Base-by-base conservation (phyloP, 768 basidiomycete species). In the Macrocybe gigantea region DNA sequence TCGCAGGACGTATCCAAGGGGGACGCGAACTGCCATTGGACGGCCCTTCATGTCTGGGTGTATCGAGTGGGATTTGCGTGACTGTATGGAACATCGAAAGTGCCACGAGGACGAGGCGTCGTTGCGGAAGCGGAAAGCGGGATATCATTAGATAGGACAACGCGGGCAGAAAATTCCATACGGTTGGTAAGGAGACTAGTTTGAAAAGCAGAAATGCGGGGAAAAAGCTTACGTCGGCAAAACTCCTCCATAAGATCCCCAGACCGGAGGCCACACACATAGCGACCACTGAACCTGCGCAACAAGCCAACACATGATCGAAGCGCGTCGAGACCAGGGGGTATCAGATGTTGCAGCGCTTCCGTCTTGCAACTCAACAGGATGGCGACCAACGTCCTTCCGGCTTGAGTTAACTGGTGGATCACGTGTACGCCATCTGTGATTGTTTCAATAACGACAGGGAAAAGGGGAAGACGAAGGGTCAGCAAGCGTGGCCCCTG, bases 181-280 rank as follows among this genome's bases (percentile, higher is more conserved):
- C 13, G 30, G 35, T 46, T 34, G 34, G 12, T 33, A 54, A 41
- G 15, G 30, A 38, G 32, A 29, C 42, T 22, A 1, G 22, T 22
- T 22, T n/a, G 11, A 31, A 44, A 34, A 33, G n/a, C 14, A 32
- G 30, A 44, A 8, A n/a, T 33, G 42, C 15, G 22, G 22, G 35
- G 42, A 39, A 51, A 45, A n/a, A 11, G 71, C 71, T 64, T 53
- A 85, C 91, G 66, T 62, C 93, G 82, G 69, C 93, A 95, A 64
- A 94, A 93, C 64, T 95, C 93, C 60, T 95, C 93, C 78, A 96
- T 86, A 38, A 95, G 75, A 65, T 95, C 93, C 30, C 92, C 91
- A 40, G 88, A 91, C 44, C 93, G 73, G 38, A 92, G 78, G 1
- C 93, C 93, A 60, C 93, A 95, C 14, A 95, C 81, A 67, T 96